Evolutionary conservation across 139 green algal species (phyloP), one percentile per base, ranked within the genome.

Genomic region (Protoeuglena noctilucae): DNA sequence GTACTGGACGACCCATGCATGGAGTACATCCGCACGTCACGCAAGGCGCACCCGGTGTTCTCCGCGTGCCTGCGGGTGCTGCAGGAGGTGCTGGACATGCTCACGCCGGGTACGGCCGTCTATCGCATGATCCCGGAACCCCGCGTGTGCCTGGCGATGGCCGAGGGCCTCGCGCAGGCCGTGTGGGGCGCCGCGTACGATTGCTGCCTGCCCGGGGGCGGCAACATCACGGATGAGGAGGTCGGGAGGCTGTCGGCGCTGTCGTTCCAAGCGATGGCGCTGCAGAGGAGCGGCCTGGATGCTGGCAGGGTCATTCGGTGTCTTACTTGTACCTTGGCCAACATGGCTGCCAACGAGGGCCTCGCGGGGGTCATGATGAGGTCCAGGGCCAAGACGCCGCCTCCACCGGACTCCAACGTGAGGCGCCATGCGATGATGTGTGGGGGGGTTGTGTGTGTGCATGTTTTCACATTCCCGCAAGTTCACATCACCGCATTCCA

Each of bases 1-100:
- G 77, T 87, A 59, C 64, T 87, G 48, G 79, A 87, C 57, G 74
- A 84, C 24, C 65, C 66, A 4, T 61, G 64, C 40, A 87, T 87
- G 79, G 66, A 68, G 23, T 23, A 57, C 3, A 60, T 80, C 2
- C 47, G 71, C 40, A 48, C 71, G n/a, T 66, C 62, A 3, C 41
- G 57, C 4, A 61, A 75, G 28, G 40, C 51, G 14, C 27, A 40
- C 1, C 26, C 26, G 21, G 18, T 65, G n/a, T 65, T 65, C 39
- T 30, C 49, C 46, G 57, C 57, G 19, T 73, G 64, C 52, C 68
- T 78, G 19, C 30, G 62, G 54, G 60, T 76, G 45, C 69, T 80
- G 21, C 55, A 48, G 2, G 52, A 51, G 16, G 67, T 65, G 2
- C 48, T 78, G 12, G 45, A 58, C 16, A 73, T 69, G 9, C 7